Base-by-base conservation (phyloP, 352 stramenopile species). In the Aphanomyces astaci region DNA sequence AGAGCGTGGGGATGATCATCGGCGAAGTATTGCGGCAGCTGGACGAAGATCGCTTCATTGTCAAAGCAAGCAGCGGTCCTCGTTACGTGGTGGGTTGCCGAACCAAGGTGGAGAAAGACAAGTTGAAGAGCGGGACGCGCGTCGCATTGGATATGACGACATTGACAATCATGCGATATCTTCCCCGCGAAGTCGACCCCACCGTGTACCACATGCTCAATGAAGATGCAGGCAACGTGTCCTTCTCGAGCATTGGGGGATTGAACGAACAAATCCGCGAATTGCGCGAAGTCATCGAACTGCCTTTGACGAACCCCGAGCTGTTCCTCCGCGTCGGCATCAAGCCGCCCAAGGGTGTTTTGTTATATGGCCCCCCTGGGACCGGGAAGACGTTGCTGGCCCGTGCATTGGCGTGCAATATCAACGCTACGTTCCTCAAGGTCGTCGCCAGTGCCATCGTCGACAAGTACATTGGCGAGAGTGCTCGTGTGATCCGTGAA, bases 391-490 rank as follows among this genome's bases (percentile, higher is more conserved):
- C 98, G 13, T 82, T 99, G 24, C 76, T 99, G 28, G 98, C 98
- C 45, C 92, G 96, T 70, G 97, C 97, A 19, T 78, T 99, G 24
- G 97, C 98, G 15, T 99, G 88, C 79, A 99, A 99, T 80, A 99
- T 99, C 77, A 97, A 96, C 72, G 97, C 97, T 3, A 99, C 96
- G 54, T 99, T 99, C 78, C 85, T 99, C 60, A 99, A 99, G 81
- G 96, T 99, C 39, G 96, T 99, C 22, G 97, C 97, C 10, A 99
- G 94, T 65, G 96, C 96, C 19, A 99, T 99, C 74, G 97, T 99
- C 5, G 96, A 99, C 84, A 99, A 99, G 78, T 99, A 99, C 87
- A 99, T 99, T 86, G 98, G 98, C 68, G 97, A 99, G 80, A 98
- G 94, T 65, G 96, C 97, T 11, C 92, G 97, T 72, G 96, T 99